These are phyloP conservation scores for Adansonia grandidieri DNA, from an alignment of 441 rosid species.

Conservation along the genomic window DNA sequence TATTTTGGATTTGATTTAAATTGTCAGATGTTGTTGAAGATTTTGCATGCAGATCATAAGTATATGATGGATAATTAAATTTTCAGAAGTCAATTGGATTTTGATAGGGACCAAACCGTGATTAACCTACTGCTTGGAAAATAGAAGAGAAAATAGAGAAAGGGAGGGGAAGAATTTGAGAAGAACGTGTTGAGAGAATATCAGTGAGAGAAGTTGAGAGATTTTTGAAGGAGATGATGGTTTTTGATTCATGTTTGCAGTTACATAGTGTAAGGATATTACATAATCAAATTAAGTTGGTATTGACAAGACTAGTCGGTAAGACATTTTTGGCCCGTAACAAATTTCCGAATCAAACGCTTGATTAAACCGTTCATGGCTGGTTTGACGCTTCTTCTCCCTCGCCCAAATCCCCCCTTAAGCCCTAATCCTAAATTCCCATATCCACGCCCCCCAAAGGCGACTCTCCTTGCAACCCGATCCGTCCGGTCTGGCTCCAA, in stretches of 20 bases:
- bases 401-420: constrained; percentile 28
- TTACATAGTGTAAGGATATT: too few species aligned
- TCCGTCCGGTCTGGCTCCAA: constrained; percentile 21
- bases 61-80: not conserved
- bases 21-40: not conserved
- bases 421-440: constrained; percentile 34
- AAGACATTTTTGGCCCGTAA: too few species aligned
- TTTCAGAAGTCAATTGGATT: not conserved
- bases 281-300: too few species aligned
- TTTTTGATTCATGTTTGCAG: too few species aligned
- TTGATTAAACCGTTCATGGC: constrained; percentile 13
- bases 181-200: too few species aligned
- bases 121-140: too few species aligned
- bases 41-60: not conserved
- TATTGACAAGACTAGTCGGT: too few species aligned
- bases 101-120: not conserved
- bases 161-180: too few species aligned
- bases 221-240: too few species aligned
- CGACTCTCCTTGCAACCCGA: constrained; percentile 64
- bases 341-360: not conserved
- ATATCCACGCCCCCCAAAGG: constrained; percentile 37
- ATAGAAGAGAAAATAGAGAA: too few species aligned
- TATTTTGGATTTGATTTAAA: not conserved
- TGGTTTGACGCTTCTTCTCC: constrained; percentile 50
- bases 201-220: too few species aligned